A percentile compares a stretch with the other conserved stretches of the same genome.
Conservation (phyloP, 768 basidiomycete genomes). For the Clathrus columnatus region DNA sequence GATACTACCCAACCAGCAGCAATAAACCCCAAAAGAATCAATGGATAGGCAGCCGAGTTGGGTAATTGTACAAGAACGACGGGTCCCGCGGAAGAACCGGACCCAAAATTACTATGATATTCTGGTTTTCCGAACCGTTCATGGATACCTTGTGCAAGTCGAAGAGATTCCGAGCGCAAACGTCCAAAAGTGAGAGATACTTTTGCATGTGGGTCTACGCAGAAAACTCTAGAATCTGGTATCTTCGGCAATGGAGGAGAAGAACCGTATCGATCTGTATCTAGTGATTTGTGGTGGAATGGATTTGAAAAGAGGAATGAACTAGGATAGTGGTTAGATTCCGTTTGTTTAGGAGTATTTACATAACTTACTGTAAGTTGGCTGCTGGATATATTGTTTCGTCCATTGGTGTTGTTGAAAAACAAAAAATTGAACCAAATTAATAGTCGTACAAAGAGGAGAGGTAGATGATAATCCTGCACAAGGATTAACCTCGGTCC, state of each 20-base stretch:
- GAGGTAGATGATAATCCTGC: no score
- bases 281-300: neutral
- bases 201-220: neutral
- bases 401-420: neutral
- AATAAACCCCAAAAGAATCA: neutral
- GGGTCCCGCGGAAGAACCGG: neutral
- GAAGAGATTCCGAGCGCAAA: neutral
- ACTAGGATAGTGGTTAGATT: neutral
- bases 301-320: slow-evolving; percentile 7
- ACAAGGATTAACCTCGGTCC: no score
- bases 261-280: neutral
- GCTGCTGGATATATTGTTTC: neutral
- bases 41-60: neutral
- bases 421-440: no score
- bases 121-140: neutral
- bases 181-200: neutral
- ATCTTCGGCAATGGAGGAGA: neutral
- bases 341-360: neutral
- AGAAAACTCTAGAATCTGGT: neutral
- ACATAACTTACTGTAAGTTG: neutral
- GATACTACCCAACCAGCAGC: slow-evolving; percentile 3
- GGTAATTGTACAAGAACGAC: slow-evolving; percentile 4
- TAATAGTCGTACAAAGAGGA: no score
- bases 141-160: neutral
- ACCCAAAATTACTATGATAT: neutral